Evolutionary conservation across 768 basidiomycete species (phyloP), one percentile per base, ranked within the genome.

Genomic region (Boletus huronensis): DNA sequence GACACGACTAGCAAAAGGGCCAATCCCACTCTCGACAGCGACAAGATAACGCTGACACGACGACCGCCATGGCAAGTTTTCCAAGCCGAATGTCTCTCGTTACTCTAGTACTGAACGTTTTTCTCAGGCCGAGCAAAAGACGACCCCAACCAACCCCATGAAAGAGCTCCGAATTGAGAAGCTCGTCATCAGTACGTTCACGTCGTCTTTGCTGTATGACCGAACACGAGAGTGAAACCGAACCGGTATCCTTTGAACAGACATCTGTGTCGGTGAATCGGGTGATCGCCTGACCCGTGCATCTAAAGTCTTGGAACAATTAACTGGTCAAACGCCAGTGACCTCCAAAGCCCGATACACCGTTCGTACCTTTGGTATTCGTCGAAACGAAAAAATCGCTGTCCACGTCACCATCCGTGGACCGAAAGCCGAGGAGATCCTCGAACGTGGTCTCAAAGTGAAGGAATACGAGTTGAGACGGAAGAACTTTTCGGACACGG

Each of bases 281-380:
- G 96, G 96, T 77, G 96, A 99, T 84, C 84, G 96, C 72, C 82
- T 98, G 68, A 99, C 96, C 64, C 90, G 96, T 79, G 96, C 96
- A 48, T 95, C 96, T 73, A 99, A 99, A 79, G 96, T 98, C 65
- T 81, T 99, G 67, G 96, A 99, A 78, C 96, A 99, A 77, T 88
- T 99, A 60, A 99, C 96, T 65, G 96, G 96, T 66, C 96, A 99
- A 82, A 92, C 96, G 45, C 96, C 96, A 70, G 96, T 99, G 66
- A 97, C 95, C 64, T 98, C 95, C 73, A 99, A 98, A 83, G 97
- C 96, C 59, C 92, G 97, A 64, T 98, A 96, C 88, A 98, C 97
- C 70, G 93, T 98, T 76, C 94, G 96, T 65, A 90, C 90, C 46
- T 99, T 99, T 80, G 90, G 92, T 70, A 99, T 99, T 82, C 90